A percentile compares a stretch with the other conserved stretches of the same genome.
phyloP scores from a whole-genome alignment of 2,329 filamentous ascomycete species.

The Macroventuria anomochaeta region DNA sequence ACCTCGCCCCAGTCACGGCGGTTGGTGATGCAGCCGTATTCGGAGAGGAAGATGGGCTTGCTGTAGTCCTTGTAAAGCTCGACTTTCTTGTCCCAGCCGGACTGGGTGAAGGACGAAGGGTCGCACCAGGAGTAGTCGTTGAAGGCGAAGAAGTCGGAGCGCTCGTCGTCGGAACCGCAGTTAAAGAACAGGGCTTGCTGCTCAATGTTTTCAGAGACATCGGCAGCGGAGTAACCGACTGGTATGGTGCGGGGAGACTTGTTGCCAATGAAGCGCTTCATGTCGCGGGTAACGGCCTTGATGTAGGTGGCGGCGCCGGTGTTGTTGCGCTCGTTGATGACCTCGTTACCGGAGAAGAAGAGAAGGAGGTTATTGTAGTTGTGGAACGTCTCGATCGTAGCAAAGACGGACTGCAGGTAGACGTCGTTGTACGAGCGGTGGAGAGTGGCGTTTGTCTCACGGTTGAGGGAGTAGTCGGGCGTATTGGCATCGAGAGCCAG shows the following conservation, averaged over 20 bases:
- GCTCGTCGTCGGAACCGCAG: slow-evolving; percentile 83
- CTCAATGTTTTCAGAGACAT: slow-evolving; percentile 83
- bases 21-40: slow-evolving; percentile 89
- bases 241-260: slow-evolving; percentile 71
- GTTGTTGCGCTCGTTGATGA: slow-evolving; percentile 70
- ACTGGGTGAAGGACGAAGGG: slow-evolving; percentile 66
- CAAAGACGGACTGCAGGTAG: slow-evolving; percentile 85
- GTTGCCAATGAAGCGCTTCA: slow-evolving; percentile 80
- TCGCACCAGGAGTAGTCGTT: slow-evolving; percentile 83
- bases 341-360: slow-evolving; percentile 81
- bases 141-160: slow-evolving; percentile 87
- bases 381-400: slow-evolving; percentile 77
- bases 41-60: slow-evolving; percentile 78
- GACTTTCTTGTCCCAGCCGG: slow-evolving; percentile 72
- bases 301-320: slow-evolving; percentile 73
- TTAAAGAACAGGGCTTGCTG: slow-evolving; percentile 92
- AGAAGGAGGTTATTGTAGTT: slow-evolving; percentile 85
- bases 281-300: slow-evolving; percentile 76
- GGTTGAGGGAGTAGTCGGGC: slow-evolving; percentile 86
- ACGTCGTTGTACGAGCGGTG: slow-evolving; percentile 78
- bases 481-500: slow-evolving; percentile 90
- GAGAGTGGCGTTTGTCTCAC: slow-evolving; percentile 64
- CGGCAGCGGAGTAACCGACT: slow-evolving; percentile 83
- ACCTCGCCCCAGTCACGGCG: slow-evolving; percentile 83
- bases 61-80: slow-evolving; percentile 46